Evolutionary conservation across 805 yeast genomes (phyloP), one percentile per base, ranked within the genome.

Genomic region (Ogataea henricii): DNA sequence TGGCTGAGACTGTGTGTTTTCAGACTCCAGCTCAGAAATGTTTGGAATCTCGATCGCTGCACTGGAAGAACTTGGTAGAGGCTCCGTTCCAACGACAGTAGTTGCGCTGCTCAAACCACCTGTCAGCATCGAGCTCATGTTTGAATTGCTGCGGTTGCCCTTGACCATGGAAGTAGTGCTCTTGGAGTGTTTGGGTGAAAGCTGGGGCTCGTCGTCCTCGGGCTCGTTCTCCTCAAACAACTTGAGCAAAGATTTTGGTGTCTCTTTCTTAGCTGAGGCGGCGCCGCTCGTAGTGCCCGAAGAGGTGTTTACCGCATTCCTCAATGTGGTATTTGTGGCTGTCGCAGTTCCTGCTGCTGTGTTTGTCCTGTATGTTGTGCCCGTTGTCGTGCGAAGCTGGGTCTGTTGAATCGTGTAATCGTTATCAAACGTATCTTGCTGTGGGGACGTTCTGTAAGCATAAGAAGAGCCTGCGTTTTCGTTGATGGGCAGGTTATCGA

Each of bases 161-260:
- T 14, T 42, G 27, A 18, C 13, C 33, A 36, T 22, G 18, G 22
- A 50, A 16, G 22, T 30, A 4, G 34, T 23, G 29, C 29, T 32
- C 16, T 37, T 25, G 18, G 38, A 13, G 3, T 41, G 48, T n/a
- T 37, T 38, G 2, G 40, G 45, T 0, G 47, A 34, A 14, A 36
- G 6, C 5, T 22, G 18, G 16, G 21, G 29, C 14, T 23, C 36
- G 3, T 23, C 36, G 3, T 62, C 67, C 2, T 60, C 66, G 9
- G 61, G 67, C 20, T 65, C 72, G 9, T 61, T 68, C 22, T 79
- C 82, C 54, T 85, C 89, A 62, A 89, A 89, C 22, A 89, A 65
- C 61, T 82, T 82, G 49, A 84, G 67, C 26, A 89, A 68, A 2
- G 94, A 85, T 61, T 80, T 82, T 0, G 96, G 96, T 0, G 89